Evolutionary conservation across 768 basidiomycete genomes (phyloP), one percentile per base, ranked within the genome.

Genomic region (Exidia glandulosa): DNA sequence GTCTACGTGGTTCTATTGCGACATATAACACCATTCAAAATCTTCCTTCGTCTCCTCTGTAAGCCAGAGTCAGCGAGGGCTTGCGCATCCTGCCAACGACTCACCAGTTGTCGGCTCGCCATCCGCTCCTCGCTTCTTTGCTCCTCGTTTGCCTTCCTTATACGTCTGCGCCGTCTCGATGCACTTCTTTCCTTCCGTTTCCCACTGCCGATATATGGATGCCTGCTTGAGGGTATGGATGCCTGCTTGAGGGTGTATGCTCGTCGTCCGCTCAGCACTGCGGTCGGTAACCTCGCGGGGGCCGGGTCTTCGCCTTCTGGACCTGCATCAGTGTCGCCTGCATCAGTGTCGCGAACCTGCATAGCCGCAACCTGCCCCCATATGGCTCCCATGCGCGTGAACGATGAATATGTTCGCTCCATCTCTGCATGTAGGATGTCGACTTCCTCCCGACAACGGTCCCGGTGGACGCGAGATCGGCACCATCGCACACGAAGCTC

Each of bases 401-500:
- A 60, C 7, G 47, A 56, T 1, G 3, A 13, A 25, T n/a, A 14
- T 12, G 63, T 45, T 2, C 63, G 55, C 31, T 32, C 32, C 19
- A 64, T 48, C 33, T 64, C 65, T 65, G 59, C 62, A 48, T 64
- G 45, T 2, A 64, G 56, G 7, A 62, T 65, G 36, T 66, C 64
- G 30, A 66, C 62, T 37, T 62, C 64, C 58, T 66, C 65, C 23
- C 50, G 56, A 60, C 65, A 66, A 12, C 59, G 60, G 30, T 62
- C 56, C 33, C 60, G 45, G 23, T 59, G 54, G 1, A 61, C 63
- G 1, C 61, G 55, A 6, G 37, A 41, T 14, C 65, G 48, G 54
- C 61, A 65, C 64, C 65, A 66, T 34, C 63, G 62, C 19, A 66
- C 65, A 25, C 59, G 54, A 27, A 41, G 55, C 59, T 62, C 63